Evolutionary conservation across 2,329 filamentous ascomycete species (phyloP), one percentile per base, ranked within the genome.

Genomic region (Fusarium transvaalense): DNA sequence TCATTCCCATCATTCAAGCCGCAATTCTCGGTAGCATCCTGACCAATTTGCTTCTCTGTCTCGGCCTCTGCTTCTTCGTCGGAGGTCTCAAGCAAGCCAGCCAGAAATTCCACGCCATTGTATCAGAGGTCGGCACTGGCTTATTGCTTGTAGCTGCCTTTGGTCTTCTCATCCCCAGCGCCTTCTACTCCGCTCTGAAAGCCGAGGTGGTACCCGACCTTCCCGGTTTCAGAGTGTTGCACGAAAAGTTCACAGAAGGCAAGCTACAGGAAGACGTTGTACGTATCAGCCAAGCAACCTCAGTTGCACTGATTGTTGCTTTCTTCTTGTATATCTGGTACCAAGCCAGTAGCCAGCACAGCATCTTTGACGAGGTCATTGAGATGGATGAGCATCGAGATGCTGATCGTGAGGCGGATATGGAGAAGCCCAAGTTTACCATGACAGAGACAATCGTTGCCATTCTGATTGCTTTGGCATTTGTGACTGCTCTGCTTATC

Each of bases 21-120:
- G 89, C 90, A 6, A 91, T 92, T 51, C 80, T 92, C 1, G 89
- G 90, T 14, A 91, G 88, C 3, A 90, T 92, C 43, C 74, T 92
- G 50, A 89, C 90, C 14, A 92, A 92, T 46, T 76, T 91, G 31
- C 78, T 92, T 12, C 83, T 92, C 2, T 92, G 90, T 66, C 78
- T 92, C 29, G 90, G 90, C 0, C 76, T 87, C 31, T 92, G 90
- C 75, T 92, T 92, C 78, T 85, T 91, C 55, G 82, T 87, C 15
- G 90, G 90, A 27, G 90, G 90, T 7, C 73, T 91, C 15, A 82
- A 82, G 47, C 83, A 86, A 39, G 81, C 87, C 13, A 84, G 86
- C 62, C 86, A 91, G 68, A 82, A 82, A 34, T 91, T 92, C 76
- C 86, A 91, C 66, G 83, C 87, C 56, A 87, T 87, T 3, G 82